Evolutionary conservation across 2,329 filamentous ascomycete species (phyloP).

Genomic region (Penicillium olsonii): DNA sequence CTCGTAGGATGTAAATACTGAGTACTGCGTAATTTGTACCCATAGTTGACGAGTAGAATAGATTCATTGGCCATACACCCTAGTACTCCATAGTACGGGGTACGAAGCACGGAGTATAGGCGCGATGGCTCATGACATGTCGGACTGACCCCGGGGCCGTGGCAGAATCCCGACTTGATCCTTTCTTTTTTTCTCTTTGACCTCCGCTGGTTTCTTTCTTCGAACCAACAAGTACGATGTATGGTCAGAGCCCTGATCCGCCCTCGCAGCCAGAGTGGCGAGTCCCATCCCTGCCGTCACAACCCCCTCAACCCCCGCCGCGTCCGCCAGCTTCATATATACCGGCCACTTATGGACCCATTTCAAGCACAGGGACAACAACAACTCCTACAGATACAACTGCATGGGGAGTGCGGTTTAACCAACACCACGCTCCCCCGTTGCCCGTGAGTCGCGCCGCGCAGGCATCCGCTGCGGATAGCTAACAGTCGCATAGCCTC

Average conservation of each 20-base stretch:
- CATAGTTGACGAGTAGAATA: too few species aligned
- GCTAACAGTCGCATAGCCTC: slow-evolving; percentile 30
- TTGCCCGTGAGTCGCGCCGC: slow-evolving; percentile 36
- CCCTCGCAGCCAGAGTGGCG: slow-evolving; percentile 45
- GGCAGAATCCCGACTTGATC: neutral
- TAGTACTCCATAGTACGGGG: too few species aligned
- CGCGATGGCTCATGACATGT: neutral
- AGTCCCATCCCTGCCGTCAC: slow-evolving; percentile 22
- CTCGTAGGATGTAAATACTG: too few species aligned
- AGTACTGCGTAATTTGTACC: too few species aligned
- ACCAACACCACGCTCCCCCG: slow-evolving; percentile 34
- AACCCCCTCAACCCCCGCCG: slow-evolving; percentile 28
- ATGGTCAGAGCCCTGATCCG: slow-evolving; percentile 32
- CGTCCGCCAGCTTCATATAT: slow-evolving; percentile 31
- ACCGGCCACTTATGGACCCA: slow-evolving; percentile 39
- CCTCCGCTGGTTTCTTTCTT: neutral
- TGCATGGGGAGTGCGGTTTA: slow-evolving; percentile 48
- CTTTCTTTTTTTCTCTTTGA: neutral
- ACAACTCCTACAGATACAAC: slow-evolving; percentile 33
- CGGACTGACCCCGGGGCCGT: neutral
- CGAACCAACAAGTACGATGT: slow-evolving; percentile 30
- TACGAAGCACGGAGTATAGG: too few species aligned
- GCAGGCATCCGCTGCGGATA: neutral
- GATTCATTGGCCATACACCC: too few species aligned
- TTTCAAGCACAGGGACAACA: slow-evolving; percentile 28